Evolutionary conservation across 2,329 filamentous ascomycete species (phyloP), one percentile per base, ranked within the genome.

Genomic region (Lachnellula occidentalis): DNA sequence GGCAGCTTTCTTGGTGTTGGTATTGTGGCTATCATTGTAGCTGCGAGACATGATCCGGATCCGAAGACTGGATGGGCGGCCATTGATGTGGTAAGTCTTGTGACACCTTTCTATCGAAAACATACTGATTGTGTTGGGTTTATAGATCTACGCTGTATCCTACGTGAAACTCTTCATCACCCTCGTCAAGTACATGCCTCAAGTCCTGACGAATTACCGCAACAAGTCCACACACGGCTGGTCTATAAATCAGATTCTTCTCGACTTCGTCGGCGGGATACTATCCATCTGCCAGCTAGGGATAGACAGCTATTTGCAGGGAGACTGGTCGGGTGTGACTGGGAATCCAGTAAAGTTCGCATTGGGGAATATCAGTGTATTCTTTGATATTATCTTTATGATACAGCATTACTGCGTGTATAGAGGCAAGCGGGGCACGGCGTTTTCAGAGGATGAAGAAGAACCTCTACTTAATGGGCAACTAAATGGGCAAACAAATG

Each of bases 331-430:
- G 47, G 94, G 92, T 21, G 78, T 97, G 55, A 91, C 86, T 0
- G 92, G 92, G 1, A 97, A 97, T 70, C 90, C 91, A 0, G 86
- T 94, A 63, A 99, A 97, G 74, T 83, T 97, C 55, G 83, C 85
- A 2, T 78, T 97, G 42, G 88, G 89, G 14, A 92, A 95, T 66
- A 82, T 96, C 45, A 90, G 86, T 55, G 86, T 97, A 64, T 70
- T 89, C 2, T 97, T 96, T 69, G 92, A 97, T 68, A 60, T 87
- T 34, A 76, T 96, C 48, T 97, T 97, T 68, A 86, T 97, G 50
- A 66, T 80, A 4, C 94, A 99, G 73, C 94, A 97, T 72, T 97
- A 92, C 65, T 74, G 92, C 36, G 70, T 96, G 19, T 97, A 96
- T 67, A 70, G 36, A 39, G 36, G 36, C 1, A 39, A 39, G 1